Base-by-base conservation (phyloP, 148 eudicot genomes). In the Diospyros lotus region DNA sequence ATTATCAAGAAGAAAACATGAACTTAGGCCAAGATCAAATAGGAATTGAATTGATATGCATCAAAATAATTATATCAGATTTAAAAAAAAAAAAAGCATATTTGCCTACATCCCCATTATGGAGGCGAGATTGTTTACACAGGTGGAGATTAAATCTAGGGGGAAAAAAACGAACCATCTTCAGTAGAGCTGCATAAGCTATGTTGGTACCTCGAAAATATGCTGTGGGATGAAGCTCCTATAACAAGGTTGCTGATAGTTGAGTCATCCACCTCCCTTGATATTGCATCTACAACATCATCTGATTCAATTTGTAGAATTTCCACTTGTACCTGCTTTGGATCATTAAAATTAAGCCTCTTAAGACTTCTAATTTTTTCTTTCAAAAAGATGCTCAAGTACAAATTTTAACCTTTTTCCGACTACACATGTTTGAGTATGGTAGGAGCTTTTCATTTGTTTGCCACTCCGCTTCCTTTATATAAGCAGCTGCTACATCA, bases 391-490 rank as follows among this genome's bases (percentile, higher is more conserved):
- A 79, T 51, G 39, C 48, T 60, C 53, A 48, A 73, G 68, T 58
- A 68, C 4, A 44, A n/a, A 39, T 41, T 15, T 50, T 4, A 58
- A 89, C 97, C 92, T 86, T 85, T 81, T 42, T 70, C 58, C 53
- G 71, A 61, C 28, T 75, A 58, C 89, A 84, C 74, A 85, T 73
- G 64, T 42, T 85, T 76, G 87, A 86, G 83, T 77, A 89, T 51
- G 93, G 97, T 38, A 80, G 79, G 75, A 94, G 87, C 85, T 84
- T 84, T 74, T 90, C 87, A 38, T 71, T 82, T 75, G 81, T 86
- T 77, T 90, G 94, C 93, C 91, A 90, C 75, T 89, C 93, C 38
- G 87, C 78, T 76, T 94, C 98, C 73, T 84, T 85, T 77, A 62
- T 87, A 70, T 82, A 94, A 48, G 97, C 93, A 14, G 71, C 79